phyloP scores from a whole-genome alignment of 139 green algal species.

The Chlamydomonas sp. region DNA sequence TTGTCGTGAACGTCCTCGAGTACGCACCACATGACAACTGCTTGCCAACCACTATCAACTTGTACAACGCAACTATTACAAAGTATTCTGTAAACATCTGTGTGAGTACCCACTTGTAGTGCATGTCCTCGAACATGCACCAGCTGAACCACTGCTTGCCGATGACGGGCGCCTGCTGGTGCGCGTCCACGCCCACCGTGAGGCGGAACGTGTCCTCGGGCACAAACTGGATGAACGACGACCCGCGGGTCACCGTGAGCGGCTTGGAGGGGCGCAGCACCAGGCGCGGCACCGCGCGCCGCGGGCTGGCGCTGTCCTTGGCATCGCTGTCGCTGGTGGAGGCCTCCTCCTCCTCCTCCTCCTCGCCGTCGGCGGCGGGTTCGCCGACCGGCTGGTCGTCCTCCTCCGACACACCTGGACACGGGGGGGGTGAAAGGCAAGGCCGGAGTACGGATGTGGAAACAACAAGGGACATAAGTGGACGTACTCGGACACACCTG shows the following conservation, averaged over 20 bases:
- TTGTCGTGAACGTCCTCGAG: no score
- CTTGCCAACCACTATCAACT: no score
- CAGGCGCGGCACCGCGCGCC: not conserved
- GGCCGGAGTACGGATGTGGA: no score
- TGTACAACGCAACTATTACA: no score
- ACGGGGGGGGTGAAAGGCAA: no score
- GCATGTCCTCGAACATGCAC: conserved; percentile 60
- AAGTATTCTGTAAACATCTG: not conserved
- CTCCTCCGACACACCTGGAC: no score
- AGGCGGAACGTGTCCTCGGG: conserved; percentile 60
- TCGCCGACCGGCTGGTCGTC: no score
- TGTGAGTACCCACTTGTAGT: conserved; percentile 57
- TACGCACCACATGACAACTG: no score
- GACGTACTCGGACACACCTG: no score
- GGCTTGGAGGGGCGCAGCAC: conserved; percentile 18
- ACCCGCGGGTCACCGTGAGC: conserved; percentile 71
- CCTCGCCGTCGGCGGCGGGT: no score
- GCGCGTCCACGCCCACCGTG: conserved; percentile 42
- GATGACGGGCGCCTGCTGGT: conserved; percentile 67
- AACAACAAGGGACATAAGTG: no score
- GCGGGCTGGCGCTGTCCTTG: not conserved
- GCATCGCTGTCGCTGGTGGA: not conserved
- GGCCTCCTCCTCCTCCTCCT: no score
- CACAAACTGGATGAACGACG: conserved; percentile 82
- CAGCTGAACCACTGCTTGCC: conserved; percentile 92